Evolutionary conservation across 768 basidiomycete genomes (phyloP), one percentile per base, ranked within the genome.

Genomic region (Boletellus emodensis): DNA sequence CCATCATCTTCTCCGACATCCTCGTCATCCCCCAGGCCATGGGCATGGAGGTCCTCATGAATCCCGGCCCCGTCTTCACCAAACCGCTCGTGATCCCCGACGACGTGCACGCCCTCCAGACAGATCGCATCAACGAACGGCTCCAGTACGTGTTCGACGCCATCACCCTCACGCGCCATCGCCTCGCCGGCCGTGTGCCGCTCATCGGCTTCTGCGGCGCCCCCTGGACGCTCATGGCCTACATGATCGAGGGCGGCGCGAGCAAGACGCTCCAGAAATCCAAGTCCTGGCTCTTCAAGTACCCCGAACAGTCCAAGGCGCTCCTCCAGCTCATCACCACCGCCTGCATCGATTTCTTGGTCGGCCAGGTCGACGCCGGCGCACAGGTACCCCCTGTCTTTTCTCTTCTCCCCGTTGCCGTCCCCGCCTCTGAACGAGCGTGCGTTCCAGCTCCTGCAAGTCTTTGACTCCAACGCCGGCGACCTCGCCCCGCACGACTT

Each of bases 1-100:
- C 93, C 48, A 98, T 98, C 73, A 97, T 98, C 70, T 99, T 99
- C 76, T 90, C 85, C 60, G 96, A 98, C 67, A 99, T 98, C 71
- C 86, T 99, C 56, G 94, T 99, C 67, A 76, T 99, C 49, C 96
- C 96, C 0, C 94, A 98, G 65, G 96, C 96, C 18, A 83, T 99
- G 84, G 96, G 96, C 15, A 88, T 99, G 85, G 86, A 87, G 61
- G 87, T 93, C 0, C 74, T 87, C 61, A 98, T 99, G 95, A 89
- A 87, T 60, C 94, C 93, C 1, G 90, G 84, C 4, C 96, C 96
- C 2, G 72, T 77, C 64, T 94, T 99, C 61, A 91, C 96, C 2
- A 76, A 85, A 22, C 95, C 96, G 3, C 82, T 99, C 57, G 69
- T 76, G 46, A 84, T 79, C 2, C 91, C 92, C 11, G 81, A 71